These are phyloP conservation scores for Teunomyces panamensis DNA, from an alignment of 805 yeast genomes.

Conservation along the genomic window DNA sequence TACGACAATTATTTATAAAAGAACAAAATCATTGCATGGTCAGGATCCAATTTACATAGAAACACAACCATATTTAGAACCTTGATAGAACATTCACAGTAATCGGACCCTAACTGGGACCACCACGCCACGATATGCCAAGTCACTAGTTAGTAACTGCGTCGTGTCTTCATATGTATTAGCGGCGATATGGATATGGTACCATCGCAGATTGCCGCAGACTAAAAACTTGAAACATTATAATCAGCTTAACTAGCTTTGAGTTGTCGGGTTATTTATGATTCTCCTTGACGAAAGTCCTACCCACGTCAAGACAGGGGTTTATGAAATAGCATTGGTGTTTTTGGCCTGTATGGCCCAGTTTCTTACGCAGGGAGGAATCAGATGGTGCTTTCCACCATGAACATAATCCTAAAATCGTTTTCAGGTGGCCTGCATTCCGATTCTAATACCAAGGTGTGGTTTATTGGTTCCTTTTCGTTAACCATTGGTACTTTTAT, in stretches of 20 bases:
- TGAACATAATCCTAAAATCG: constrained; percentile 32
- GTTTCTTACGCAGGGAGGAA: constrained; percentile 35
- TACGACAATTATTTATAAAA: background rate
- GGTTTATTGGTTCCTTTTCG: constrained; percentile 74
- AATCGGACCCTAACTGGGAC: no score
- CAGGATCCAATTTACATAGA: no score
- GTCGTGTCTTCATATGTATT: background rate
- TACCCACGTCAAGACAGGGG: constrained; percentile 14
- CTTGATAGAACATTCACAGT: no score
- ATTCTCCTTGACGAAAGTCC: constrained; percentile 10
- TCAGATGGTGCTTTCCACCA: constrained; percentile 35
- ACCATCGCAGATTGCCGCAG: background rate
- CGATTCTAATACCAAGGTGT: constrained; percentile 9
- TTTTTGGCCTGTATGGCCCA: constrained; percentile 29
- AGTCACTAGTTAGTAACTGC: no score
- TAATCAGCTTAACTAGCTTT: background rate
- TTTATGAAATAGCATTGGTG: constrained; percentile 25
- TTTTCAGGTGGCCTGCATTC: constrained; percentile 12
- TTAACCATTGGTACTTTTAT: constrained; percentile 73
- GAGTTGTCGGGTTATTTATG: background rate
- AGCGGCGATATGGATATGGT: background rate
- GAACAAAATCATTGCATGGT: no score
- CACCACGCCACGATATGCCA: no score
- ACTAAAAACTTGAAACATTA: background rate
- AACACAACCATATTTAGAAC: no score